Conservation (phyloP, 371 early-diverging fungal species). For the Mortierella sp. region DNA sequence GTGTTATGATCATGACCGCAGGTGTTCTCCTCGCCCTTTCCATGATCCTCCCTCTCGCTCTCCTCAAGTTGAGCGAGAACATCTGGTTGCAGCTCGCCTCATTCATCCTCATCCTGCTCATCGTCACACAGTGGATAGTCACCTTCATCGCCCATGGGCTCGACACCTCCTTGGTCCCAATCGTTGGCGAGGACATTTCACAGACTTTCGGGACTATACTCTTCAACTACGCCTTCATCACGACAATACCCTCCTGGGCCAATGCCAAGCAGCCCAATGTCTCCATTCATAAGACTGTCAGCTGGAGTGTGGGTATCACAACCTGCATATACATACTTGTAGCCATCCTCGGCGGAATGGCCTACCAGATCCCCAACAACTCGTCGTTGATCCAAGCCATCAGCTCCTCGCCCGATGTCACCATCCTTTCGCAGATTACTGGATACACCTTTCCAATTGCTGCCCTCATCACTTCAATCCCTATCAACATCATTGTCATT, state of each 20-base stretch:
- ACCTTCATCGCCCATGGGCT: constrained; percentile 68
- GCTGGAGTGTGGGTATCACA: constrained; percentile 64
- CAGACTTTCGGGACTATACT: constrained; percentile 71
- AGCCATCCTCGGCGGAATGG: constrained; percentile 71
- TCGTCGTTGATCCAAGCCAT: constrained; percentile 67
- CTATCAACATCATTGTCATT: constrained; percentile 82
- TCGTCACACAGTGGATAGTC: constrained; percentile 69
- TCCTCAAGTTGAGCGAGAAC: constrained; percentile 71
- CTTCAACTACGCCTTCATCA: constrained; percentile 74
- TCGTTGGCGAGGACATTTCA: constrained; percentile 61
- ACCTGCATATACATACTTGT: constrained; percentile 62
- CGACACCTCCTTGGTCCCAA: constrained; percentile 61
- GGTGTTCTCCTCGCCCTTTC: constrained; percentile 64
- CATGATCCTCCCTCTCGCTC: constrained; percentile 68
- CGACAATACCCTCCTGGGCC: constrained; percentile 75
- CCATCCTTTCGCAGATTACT: constrained; percentile 67
- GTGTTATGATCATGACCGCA: constrained; percentile 68
- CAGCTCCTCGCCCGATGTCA: constrained; percentile 56
- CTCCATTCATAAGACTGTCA: constrained; percentile 66
- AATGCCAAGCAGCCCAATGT: constrained; percentile 67
- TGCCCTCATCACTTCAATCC: constrained; percentile 82
- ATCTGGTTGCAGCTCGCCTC: constrained; percentile 69
- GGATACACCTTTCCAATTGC: constrained; percentile 79
- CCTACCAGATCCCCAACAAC: constrained; percentile 61
- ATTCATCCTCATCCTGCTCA: constrained; percentile 61